These are phyloP conservation scores for Lumnitzera racemosa DNA, from an alignment of 345 rosid species.

Conservation along the genomic window DNA sequence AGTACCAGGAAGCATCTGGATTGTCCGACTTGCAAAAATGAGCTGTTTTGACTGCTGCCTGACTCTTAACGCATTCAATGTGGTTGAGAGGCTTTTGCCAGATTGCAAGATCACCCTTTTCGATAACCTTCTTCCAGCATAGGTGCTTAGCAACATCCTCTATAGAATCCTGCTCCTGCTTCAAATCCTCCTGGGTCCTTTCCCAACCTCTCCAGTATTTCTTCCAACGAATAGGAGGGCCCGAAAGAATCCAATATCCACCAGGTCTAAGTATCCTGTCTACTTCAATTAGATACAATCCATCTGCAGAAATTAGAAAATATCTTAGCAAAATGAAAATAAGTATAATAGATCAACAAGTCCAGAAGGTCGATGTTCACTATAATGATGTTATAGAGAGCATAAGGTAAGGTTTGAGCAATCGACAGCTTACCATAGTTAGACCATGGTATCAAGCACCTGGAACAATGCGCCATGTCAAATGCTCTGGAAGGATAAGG, in stretches of 20 bases:
- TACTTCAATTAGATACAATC: slow-evolving; percentile 76
- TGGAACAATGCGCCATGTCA: slow-evolving; percentile 96
- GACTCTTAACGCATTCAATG: slow-evolving; percentile 52
- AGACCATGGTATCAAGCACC: slow-evolving; percentile 91
- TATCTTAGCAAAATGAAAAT: too few relatives aligned
- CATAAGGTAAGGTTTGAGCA: too few relatives aligned
- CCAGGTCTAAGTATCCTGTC: slow-evolving; percentile 92
- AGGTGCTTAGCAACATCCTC: slow-evolving; percentile 69
- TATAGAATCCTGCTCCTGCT: slow-evolving; percentile 78
- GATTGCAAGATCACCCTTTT: slow-evolving; percentile 60
- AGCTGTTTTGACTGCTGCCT: slow-evolving; percentile 38
- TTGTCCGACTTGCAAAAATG: slow-evolving; percentile 63
- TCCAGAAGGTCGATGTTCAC: neutral
- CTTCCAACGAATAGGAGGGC: slow-evolving; percentile 93
- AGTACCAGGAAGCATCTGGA: slow-evolving; percentile 72
- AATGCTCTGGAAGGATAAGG: slow-evolving; percentile 96
- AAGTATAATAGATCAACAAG: neutral
- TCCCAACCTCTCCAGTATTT: slow-evolving; percentile 95
- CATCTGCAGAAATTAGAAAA: slow-evolving; percentile 36
- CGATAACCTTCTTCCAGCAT: slow-evolving; percentile 90
- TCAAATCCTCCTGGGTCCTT: slow-evolving; percentile 69
- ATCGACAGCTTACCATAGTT: slow-evolving; percentile 36
- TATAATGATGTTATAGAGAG: neutral
- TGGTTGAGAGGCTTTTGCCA: slow-evolving; percentile 93
- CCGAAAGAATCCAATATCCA: slow-evolving; percentile 96